A percentile compares a stretch with the other conserved stretches of the same genome.
Evolutionary conservation across 495 filamentous ascomycete genomes (phyloP).

Genomic region (Lasiosphaeris hirsuta): DNA sequence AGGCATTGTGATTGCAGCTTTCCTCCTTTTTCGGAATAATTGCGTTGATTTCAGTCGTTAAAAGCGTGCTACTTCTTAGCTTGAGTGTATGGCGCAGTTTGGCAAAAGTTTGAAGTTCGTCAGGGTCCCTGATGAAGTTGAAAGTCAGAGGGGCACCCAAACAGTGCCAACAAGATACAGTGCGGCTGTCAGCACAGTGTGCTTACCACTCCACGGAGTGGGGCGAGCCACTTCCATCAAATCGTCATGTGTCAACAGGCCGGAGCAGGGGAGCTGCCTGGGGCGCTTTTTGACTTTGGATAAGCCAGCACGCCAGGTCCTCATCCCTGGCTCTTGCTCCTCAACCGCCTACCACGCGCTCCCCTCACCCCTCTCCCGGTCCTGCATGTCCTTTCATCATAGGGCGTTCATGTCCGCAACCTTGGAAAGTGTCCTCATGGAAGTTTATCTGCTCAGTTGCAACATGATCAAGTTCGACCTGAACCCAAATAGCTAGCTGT

Average conservation of each 20-base stretch:
- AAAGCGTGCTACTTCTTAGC: too few species aligned
- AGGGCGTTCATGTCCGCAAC: background rate
- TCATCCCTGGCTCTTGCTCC: background rate
- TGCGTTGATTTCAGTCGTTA: too few species aligned
- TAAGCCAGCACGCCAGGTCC: conserved; percentile 4
- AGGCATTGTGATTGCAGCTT: conserved; percentile 39
- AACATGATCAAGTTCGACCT: conserved; percentile 12
- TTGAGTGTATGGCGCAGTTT: too few species aligned
- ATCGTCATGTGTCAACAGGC: conserved; percentile 8
- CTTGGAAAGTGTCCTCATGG: conserved; percentile 15
- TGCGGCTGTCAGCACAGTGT: conserved; percentile 1
- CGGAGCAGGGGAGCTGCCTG: conserved; percentile 3
- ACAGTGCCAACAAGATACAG: background rate
- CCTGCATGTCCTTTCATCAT: background rate
- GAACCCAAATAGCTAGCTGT: conserved; percentile 18
- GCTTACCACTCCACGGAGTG: background rate
- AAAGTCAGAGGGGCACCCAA: background rate
- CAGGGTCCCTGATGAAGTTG: background rate
- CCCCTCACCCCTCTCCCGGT: background rate
- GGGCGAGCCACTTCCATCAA: background rate
- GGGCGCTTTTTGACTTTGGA: background rate
- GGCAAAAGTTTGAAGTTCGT: too few species aligned
- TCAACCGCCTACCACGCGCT: background rate
- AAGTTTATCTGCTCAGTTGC: conserved; percentile 5
- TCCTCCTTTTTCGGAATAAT: background rate